Base-by-base conservation (phyloP, 179 eudicot species). In the Vitellaria paradoxa region DNA sequence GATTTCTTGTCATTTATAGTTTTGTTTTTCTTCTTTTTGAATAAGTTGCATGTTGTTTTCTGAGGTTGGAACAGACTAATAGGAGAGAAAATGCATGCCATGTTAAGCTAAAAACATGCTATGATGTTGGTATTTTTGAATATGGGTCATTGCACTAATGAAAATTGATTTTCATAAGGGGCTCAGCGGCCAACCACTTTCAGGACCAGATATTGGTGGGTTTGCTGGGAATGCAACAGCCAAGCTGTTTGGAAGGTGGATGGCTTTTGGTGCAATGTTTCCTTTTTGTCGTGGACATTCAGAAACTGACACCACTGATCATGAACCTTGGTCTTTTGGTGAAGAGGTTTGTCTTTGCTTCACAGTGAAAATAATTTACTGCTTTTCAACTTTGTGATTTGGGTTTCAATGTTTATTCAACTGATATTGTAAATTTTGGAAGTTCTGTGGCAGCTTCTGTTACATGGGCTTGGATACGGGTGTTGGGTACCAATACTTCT, bases 201-300 rank as follows among this genome's bases (percentile, higher is more conserved):
- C 97, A 46, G 99, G 99, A 78, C 99, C 99, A 72, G 99, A 96
- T 83, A 92, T 96, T 79, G 99, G 99, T 84, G 99, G 99, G 17
- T 96, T 93, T 86, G 99, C 93, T 75, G 99, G 97, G 70, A 91
- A 96, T 88, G 99, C 99, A 66, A 89, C 98, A 66, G 96, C 99
- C 59, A 93, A 83, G 82, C 85, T 96, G 68, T 93, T 89, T 92
- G 99, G 97, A 80, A 92, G 97, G 87, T 96, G 99, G 99, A 91
- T 96, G 96, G 99, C 97, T 76, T 83, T 96, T 59, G 98, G 96
- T 53, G 90, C 99, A 9, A 82, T 93, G 91, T 93, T 96, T 86
- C 99, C 99, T 53, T 96, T 96, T 82, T 90, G 91, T 80, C 99
- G 99, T 62, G 99, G 94, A 53, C 99, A 96, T 85, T 88, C 99